These are phyloP conservation scores for Brassica nigra DNA, from an alignment of 345 rosid species.

Conservation along the genomic window DNA sequence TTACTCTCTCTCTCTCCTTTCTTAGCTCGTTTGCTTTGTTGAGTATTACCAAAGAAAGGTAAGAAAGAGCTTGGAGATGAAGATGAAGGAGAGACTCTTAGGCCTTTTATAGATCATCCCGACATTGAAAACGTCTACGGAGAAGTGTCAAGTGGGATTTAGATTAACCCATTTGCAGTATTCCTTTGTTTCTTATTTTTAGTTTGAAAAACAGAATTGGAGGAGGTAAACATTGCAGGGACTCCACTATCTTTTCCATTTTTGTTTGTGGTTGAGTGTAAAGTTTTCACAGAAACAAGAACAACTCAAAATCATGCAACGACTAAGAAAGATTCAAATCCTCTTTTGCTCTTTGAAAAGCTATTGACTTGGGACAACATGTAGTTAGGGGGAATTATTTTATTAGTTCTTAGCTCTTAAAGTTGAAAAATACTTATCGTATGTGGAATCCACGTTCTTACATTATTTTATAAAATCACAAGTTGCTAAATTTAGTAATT, in stretches of 20 bases:
- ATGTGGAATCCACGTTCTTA: neutral
- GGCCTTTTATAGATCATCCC: constrained; percentile 35
- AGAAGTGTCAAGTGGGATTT: constrained; percentile 27
- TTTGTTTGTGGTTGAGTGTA: constrained; percentile 2
- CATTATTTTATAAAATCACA: neutral
- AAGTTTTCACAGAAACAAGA: neutral
- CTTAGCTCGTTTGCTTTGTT: constrained; percentile 7
- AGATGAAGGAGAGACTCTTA: neutral
- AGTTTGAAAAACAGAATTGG: neutral
- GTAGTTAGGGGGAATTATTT: neutral
- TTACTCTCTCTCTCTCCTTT: neutral
- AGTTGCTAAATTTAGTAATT: neutral
- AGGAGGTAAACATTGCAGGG: constrained; percentile 5
- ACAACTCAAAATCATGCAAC: constrained; percentile 23
- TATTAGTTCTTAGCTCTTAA: neutral
- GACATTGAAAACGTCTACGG: constrained; percentile 33
- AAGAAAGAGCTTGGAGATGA: neutral
- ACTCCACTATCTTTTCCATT: constrained; percentile 27
- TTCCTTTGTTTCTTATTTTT: constrained; percentile 14
- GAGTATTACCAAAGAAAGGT: constrained; percentile 25
- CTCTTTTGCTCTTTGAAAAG: constrained; percentile 13
- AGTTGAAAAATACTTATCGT: neutral
- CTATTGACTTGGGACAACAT: constrained; percentile 15
- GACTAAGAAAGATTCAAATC: neutral
- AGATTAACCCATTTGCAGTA: constrained; percentile 26